A percentile compares a stretch with the other conserved stretches of the same genome.
These are phyloP conservation scores for Scytalidium sp. DNA, from an alignment of 2,329 filamentous ascomycete genomes.

Conservation along the genomic window DNA sequence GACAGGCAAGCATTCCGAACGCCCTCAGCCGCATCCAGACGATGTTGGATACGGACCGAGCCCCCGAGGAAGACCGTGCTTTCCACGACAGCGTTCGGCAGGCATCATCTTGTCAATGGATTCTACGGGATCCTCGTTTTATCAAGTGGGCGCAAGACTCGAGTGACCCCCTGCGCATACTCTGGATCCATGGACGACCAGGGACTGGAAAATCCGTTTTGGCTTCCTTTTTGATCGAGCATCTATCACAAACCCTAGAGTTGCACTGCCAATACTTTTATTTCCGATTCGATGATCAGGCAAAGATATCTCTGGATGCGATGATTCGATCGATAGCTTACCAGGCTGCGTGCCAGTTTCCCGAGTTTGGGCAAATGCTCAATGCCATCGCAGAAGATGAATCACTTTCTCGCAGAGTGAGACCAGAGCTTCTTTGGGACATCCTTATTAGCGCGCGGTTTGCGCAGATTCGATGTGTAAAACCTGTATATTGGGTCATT, in stretches of 20 bases:
- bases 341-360: constrained; percentile 21
- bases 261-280: constrained; percentile 25
- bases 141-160: neutral
- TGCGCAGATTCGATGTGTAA: too few relatives aligned
- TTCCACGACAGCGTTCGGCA: neutral
- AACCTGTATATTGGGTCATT: too few relatives aligned
- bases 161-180: neutral
- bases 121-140: neutral
- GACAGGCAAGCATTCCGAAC: neutral
- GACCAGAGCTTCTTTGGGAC: too few relatives aligned
- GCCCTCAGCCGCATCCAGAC: neutral
- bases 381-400: too few relatives aligned
- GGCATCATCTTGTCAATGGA: neutral
- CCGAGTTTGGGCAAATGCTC: constrained; percentile 9
- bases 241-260: constrained; percentile 1
- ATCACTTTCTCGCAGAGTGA: too few relatives aligned
- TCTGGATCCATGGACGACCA: constrained; percentile 1
- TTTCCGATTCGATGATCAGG: constrained; percentile 22
- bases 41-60: neutral
- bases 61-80: neutral
- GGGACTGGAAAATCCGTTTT: constrained; percentile 3
- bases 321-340: constrained; percentile 22
- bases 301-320: constrained; percentile 14
- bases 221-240: neutral
- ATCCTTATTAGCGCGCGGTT: too few relatives aligned